Evolutionary conservation across 2,329 filamentous ascomycete species (phyloP).

Genomic region (Fusarium palustre): DNA sequence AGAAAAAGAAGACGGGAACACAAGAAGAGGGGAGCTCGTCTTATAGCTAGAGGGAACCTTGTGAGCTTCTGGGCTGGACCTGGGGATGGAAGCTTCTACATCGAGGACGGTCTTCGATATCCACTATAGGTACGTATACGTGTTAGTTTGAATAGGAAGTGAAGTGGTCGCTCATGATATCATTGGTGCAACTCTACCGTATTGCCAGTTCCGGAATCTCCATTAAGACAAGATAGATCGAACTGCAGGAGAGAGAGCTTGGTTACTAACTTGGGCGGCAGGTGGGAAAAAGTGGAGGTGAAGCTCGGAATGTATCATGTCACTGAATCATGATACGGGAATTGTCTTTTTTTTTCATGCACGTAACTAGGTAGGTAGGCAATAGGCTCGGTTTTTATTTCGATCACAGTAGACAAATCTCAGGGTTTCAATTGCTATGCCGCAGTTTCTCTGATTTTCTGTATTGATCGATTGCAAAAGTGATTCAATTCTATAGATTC

Average conservation of each 20-base stretch:
- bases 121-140: slow-evolving; percentile 25
- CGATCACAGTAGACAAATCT: neutral
- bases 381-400: neutral
- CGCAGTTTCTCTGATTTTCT: neutral
- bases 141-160: slow-evolving; percentile 8
- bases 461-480: neutral
- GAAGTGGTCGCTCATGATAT: slow-evolving; percentile 21
- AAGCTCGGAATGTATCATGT: slow-evolving; percentile 18
- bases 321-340: slow-evolving; percentile 13
- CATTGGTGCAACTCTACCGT: slow-evolving; percentile 30
- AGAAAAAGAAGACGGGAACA: neutral
- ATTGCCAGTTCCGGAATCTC: slow-evolving; percentile 24
- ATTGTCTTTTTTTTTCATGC: neutral
- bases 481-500: neutral
- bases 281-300: slow-evolving; percentile 12
- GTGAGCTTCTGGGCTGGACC: slow-evolving; percentile 1
- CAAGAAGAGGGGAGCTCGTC: slow-evolving; percentile 37
- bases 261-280: neutral
- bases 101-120: neutral
- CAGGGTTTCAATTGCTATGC: neutral
- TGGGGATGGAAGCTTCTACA: slow-evolving; percentile 26
- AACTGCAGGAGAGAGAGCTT: slow-evolving; percentile 5
- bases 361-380: neutral
- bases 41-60: slow-evolving; percentile 39
- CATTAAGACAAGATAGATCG: slow-evolving; percentile 5